A percentile compares a stretch with the other conserved stretches of the same genome.
Evolutionary conservation across 768 basidiomycete species (phyloP).

Genomic region (Chlorophyllum brunneum): DNA sequence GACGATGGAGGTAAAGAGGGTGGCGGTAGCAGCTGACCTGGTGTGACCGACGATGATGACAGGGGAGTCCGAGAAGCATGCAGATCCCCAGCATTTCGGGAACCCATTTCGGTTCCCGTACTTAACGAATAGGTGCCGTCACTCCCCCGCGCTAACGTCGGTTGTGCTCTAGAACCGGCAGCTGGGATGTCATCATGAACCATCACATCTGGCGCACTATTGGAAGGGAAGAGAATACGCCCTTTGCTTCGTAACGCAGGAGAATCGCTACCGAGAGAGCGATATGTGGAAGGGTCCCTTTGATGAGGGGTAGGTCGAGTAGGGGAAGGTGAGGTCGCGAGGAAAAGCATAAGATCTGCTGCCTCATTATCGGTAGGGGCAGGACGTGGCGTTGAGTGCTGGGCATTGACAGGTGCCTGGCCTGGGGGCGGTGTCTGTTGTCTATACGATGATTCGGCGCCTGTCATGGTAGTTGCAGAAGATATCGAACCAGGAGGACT

Average conservation of each 20-base stretch:
- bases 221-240: conserved; percentile 64
- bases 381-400: conserved; percentile 41
- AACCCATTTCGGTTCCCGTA: conserved; percentile 29
- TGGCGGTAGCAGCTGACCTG: conserved; percentile 23
- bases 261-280: conserved; percentile 50
- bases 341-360: conserved; percentile 80
- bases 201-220: conserved; percentile 4
- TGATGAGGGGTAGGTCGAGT: conserved; percentile 55
- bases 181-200: not conserved
- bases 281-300: conserved; percentile 53
- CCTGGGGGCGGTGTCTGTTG: conserved; percentile 37
- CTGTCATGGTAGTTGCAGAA: conserved; percentile 32
- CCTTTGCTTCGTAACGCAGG: conserved; percentile 39
- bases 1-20: conserved; percentile 13
- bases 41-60: conserved; percentile 7
- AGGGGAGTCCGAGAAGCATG: conserved; percentile 5
- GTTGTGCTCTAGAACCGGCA: conserved; percentile 11
- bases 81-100: conserved; percentile 15
- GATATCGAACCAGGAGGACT: conserved; percentile 36
- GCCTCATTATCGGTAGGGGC: conserved; percentile 77
- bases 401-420: conserved; percentile 20
- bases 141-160: conserved; percentile 27
- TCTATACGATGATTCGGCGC: conserved; percentile 27
- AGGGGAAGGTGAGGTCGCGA: conserved; percentile 84
- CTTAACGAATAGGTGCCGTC: conserved; percentile 42